Base-by-base conservation (phyloP, 768 basidiomycete genomes). In the Auricularia cornea region DNA sequence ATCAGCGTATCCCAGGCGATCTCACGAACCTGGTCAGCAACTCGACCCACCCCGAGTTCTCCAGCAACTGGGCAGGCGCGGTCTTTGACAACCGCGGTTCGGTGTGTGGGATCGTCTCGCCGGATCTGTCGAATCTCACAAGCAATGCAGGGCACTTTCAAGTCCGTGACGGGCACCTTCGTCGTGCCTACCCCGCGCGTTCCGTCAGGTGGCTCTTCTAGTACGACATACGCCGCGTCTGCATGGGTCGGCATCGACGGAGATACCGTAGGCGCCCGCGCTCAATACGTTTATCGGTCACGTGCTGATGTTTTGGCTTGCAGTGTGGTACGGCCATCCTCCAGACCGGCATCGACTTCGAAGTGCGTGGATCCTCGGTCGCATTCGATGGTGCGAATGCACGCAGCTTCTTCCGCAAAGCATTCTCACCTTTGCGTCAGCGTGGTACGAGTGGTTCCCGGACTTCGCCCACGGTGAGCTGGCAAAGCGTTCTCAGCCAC, bases 191-290 rank as follows among this genome's bases (percentile, higher is more conserved):
- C 71, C 11, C 74, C 73, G 18, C 60, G 60, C 6, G 69, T 68
- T 20, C 44, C 44, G 44, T 70, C 70, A n/a, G 70, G 68, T 48
- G 70, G 67, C 52, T 63, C 65, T n/a, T 64, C 69, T 60, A 20
- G 20, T 6, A 48, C 44, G 11, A 63, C 64, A n/a, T 66, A 72
- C 67, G 66, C 76, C 12, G 71, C 73, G 0, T 72, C 76, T 23
- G 73, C 73, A 2, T 77, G 74, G 75, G 75, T 77, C 60, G 74
- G 76, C 33, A 75, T 75, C 60, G 75, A 75, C 62, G 75, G 75
- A 33, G 73, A 73, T 68, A 74, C 75, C 31, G 35, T 38, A 14
- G 16, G 35, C 16, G 16, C 16, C 35, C n/a, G n/a, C n/a, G n/a
- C n/a, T n/a, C n/a, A n/a, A n/a, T n/a, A n/a, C n/a, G n/a, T n/a